These are phyloP conservation scores for Saprolegnia diclina DNA, from an alignment of 352 stramenopile genomes.

Conservation along the genomic window DNA sequence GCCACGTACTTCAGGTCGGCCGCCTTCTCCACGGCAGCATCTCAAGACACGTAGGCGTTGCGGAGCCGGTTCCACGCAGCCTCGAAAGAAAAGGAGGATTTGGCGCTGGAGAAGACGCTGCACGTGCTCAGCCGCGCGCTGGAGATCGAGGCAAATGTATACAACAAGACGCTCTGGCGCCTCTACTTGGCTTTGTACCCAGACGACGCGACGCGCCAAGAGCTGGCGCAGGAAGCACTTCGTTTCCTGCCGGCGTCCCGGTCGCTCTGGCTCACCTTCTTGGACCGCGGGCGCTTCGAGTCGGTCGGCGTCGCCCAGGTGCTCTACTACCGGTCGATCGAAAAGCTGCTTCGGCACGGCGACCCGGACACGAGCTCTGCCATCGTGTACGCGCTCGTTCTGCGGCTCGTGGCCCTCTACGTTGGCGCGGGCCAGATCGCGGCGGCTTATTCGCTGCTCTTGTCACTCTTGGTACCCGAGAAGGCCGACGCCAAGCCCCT, in stretches of 20 bases:
- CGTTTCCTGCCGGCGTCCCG: constrained; percentile 21
- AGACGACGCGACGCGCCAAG: background rate
- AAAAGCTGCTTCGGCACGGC: constrained; percentile 10
- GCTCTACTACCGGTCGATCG: constrained; percentile 2
- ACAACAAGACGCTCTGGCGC: constrained; percentile 21
- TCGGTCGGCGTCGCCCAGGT: constrained; percentile 6
- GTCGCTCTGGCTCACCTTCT: background rate
- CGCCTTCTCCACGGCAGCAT: background rate
- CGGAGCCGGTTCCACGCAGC: background rate
- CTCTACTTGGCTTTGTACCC: constrained; percentile 17
- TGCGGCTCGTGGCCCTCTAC: constrained; percentile 3
- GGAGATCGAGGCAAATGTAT: constrained; percentile 23
- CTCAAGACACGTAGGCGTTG: background rate
- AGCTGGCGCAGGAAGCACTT: constrained; percentile 15
- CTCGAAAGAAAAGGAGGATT: background rate
- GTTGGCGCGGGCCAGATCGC: constrained; percentile 2
- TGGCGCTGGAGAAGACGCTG: constrained; percentile 18
- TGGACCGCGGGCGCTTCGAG: background rate
- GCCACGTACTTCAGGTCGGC: constrained; percentile 16
- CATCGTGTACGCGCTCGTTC: background rate
- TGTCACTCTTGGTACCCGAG: constrained; percentile 6
- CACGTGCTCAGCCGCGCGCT: constrained; percentile 18
- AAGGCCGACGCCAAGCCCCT: constrained; percentile 7
- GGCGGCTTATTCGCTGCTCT: background rate
- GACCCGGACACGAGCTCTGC: background rate